Evolutionary conservation across 768 basidiomycete genomes (phyloP).

Genomic region (Plicaturopsis crispa): DNA sequence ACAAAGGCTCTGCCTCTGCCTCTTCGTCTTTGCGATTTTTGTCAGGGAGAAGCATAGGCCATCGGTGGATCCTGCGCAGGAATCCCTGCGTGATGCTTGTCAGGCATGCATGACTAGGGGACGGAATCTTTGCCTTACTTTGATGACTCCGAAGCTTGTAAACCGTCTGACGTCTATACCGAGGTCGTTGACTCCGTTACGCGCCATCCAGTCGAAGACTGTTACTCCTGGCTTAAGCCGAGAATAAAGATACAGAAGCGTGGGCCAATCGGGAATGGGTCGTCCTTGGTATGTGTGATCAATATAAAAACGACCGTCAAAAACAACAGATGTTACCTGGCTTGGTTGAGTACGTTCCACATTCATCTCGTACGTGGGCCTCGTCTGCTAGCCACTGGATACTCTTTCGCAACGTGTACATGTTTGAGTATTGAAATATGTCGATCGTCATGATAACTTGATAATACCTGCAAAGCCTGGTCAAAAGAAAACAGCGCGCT

Average conservation of each 20-base stretch:
- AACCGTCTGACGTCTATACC: conserved; percentile 93
- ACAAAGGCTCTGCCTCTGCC: too few species aligned
- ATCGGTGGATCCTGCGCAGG: conserved; percentile 88
- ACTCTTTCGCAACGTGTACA: conserved; percentile 86
- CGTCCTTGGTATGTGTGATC: conserved; percentile 33
- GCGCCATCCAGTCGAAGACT: conserved; percentile 83
- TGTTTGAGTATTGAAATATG: conserved; percentile 96
- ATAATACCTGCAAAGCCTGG: conserved; percentile 61
- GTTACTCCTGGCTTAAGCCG: conserved; percentile 77
- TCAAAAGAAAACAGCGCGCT: neutral
- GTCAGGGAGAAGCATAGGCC: conserved; percentile 61
- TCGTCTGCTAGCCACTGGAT: conserved; percentile 87
- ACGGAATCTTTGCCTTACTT: conserved; percentile 36
- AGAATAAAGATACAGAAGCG: conserved; percentile 81
- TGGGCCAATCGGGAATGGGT: conserved; percentile 77
- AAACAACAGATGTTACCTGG: conserved; percentile 35
- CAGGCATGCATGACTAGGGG: neutral
- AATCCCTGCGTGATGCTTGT: conserved; percentile 53
- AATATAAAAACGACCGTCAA: conserved; percentile 3
- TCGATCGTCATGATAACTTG: conserved; percentile 96
- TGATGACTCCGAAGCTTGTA: conserved; percentile 95
- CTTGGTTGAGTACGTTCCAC: conserved; percentile 84
- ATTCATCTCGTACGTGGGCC: conserved; percentile 79
- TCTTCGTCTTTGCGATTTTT: too few species aligned
- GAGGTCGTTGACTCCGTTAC: conserved; percentile 55